Conservation (phyloP, 805 yeast species). For the Hanseniaspora taiwanica region DNA sequence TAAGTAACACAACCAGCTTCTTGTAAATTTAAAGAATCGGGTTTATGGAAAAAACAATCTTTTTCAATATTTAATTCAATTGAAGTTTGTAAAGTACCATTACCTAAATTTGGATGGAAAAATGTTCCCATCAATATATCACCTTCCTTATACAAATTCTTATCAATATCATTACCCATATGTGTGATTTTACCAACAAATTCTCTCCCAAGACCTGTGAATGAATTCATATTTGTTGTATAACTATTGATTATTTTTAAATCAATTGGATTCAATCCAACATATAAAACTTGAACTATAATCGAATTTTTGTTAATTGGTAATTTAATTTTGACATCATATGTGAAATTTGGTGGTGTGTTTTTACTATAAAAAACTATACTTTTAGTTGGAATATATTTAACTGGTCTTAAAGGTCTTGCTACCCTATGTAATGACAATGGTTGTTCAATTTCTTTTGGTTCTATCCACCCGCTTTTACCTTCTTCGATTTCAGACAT, state of each 20-base stretch:
- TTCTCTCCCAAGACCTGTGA: constrained; percentile 59
- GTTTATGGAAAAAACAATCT: constrained; percentile 36
- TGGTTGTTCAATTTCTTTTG: background rate
- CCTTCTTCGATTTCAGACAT: background rate
- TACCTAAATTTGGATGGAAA: constrained; percentile 35
- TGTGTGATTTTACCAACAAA: constrained; percentile 46
- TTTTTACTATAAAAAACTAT: constrained; percentile 28
- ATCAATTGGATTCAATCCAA: constrained; percentile 56
- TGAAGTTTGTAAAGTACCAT: constrained; percentile 47
- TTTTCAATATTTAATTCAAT: constrained; percentile 38
- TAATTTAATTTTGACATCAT: constrained; percentile 36
- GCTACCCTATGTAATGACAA: constrained; percentile 25
- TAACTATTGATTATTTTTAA: constrained; percentile 43
- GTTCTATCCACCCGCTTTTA: background rate
- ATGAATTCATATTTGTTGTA: constrained; percentile 36
- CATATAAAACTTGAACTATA: constrained; percentile 45
- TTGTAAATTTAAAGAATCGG: constrained; percentile 31
- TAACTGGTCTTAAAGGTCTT: constrained; percentile 38
- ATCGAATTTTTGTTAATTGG: constrained; percentile 37
- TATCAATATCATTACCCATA: constrained; percentile 34
- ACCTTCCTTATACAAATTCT: constrained; percentile 33
- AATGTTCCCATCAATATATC: constrained; percentile 53
- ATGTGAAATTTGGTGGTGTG: constrained; percentile 32
- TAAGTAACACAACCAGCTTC: constrained; percentile 57
- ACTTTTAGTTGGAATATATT: constrained; percentile 36